These are phyloP conservation scores for Russula virescens DNA, from an alignment of 768 basidiomycete species.

Conservation along the genomic window DNA sequence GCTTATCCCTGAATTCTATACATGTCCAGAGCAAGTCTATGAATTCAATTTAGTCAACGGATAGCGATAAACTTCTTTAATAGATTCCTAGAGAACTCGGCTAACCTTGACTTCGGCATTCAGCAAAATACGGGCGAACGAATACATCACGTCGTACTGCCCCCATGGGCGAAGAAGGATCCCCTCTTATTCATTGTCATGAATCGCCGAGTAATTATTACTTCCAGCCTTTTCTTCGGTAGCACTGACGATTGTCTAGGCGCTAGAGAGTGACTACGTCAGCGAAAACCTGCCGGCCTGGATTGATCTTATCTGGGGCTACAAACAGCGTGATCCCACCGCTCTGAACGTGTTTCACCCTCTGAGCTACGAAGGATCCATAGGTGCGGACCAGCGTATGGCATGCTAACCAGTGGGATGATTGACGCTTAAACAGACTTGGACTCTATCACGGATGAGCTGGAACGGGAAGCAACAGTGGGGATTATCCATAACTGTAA, in stretches of 20 bases:
- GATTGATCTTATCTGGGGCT: constrained; percentile 95
- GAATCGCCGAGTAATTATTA: constrained; percentile 47
- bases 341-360: constrained; percentile 89
- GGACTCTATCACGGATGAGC: constrained; percentile 77
- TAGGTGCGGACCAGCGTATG: constrained; percentile 41
- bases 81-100: constrained; percentile 79
- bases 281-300: constrained; percentile 79
- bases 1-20: constrained; percentile 85
- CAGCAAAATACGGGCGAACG: constrained; percentile 68
- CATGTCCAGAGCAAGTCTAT: constrained; percentile 64
- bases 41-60: not conserved
- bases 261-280: constrained; percentile 82
- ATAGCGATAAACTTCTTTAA: constrained; percentile 4
- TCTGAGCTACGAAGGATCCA: constrained; percentile 86
- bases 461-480: constrained; percentile 87
- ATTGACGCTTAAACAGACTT: constrained; percentile 47
- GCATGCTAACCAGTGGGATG: not conserved
- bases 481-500: constrained; percentile 93
- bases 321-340: constrained; percentile 71
- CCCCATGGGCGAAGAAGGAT: constrained; percentile 84
- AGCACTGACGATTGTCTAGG: constrained; percentile 38
- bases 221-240: not conserved
- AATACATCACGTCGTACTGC: constrained; percentile 84
- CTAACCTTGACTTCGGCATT: constrained; percentile 73
- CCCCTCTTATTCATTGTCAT: constrained; percentile 74